Evolutionary conservation across 257 asterid genomes (phyloP), one percentile per base, ranked within the genome.

Genomic region (Nicotiana tomentosiformis): DNA sequence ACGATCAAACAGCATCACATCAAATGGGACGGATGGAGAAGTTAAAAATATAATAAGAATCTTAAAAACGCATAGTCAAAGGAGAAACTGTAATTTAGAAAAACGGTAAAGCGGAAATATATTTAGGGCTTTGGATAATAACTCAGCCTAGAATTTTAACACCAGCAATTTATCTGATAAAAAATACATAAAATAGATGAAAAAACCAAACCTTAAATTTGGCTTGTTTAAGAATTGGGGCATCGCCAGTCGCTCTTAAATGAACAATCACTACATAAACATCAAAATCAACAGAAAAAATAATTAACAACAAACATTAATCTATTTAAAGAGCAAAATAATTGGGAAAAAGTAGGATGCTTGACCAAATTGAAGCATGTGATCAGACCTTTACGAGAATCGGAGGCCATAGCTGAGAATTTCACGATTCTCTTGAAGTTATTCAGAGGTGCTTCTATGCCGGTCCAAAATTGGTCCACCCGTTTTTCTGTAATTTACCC

Each of bases 231-330:
- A 96, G 97, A 76, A 96, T 96, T 56, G 99, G 97, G 17, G 98
- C 98, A 51, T 96, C 99, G 9, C 99, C 99, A 51, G 99, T 96
- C 20, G 98, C 98, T 86, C 99, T 90, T 62, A 96, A 91, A 85
- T 93, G 98, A 86, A 96, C 93, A 20, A 96, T 96, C 83, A 96
- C 99, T 96, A 90, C 86, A 85, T 32, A 70, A 82, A 64, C 55
- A n/a, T 4, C 49, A 15, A 23, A 61, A 39, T 43, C 55, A 30
- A 70, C 5, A 60, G 11, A 55, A 74, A 29, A 65, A 29, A 74
- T 7, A 69, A 37, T 3, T 32, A 37, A 12, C 2, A 29, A 9
- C 7, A 7, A 7, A 11, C 4, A 53, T 20, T 11, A 65, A 17
- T 61, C 33, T 11, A 10, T 12, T 26, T 5, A n/a, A 33, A n/a